phyloP scores from a whole-genome alignment of 2,329 filamentous ascomycete genomes.

The Alternaria ethzedia region DNA sequence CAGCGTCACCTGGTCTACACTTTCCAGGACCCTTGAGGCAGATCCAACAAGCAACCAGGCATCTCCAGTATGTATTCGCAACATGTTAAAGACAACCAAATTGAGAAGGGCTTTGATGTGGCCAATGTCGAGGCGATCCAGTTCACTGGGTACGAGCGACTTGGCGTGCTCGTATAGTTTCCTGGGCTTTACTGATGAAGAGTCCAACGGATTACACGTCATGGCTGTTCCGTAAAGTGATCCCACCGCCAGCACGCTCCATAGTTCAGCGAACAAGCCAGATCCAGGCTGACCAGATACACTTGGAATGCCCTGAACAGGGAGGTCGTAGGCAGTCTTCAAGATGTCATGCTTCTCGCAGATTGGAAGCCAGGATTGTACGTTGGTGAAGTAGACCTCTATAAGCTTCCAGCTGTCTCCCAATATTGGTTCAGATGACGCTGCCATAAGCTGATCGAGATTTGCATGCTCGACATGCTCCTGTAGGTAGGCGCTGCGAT shows the following conservation, averaged over 20 bases:
- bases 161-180: slow-evolving; percentile 38
- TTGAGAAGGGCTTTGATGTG: slow-evolving; percentile 53
- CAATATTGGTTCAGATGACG: not conserved
- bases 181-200: slow-evolving; percentile 14
- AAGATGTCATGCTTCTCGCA: slow-evolving; percentile 70
- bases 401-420: slow-evolving; percentile 65
- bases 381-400: slow-evolving; percentile 77
- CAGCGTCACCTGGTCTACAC: slow-evolving; percentile 46
- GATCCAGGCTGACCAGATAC: slow-evolving; percentile 29
- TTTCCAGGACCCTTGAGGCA: slow-evolving; percentile 63
- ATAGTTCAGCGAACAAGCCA: slow-evolving; percentile 53
- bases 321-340: slow-evolving; percentile 63
- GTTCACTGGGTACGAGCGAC: slow-evolving; percentile 39
- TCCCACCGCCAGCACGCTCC: slow-evolving; percentile 53
- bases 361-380: slow-evolving; percentile 78
- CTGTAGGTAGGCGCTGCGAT: not conserved
- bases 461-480: not conserved
- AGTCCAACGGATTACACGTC: slow-evolving; percentile 1
- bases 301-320: slow-evolving; percentile 50
- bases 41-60: slow-evolving; percentile 71
- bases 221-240: slow-evolving; percentile 36
- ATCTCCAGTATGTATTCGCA: slow-evolving; percentile 60
- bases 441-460: not conserved
- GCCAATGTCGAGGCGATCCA: slow-evolving; percentile 44
- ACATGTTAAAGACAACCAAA: slow-evolving; percentile 68